Base-by-base conservation (phyloP, 192 early-diverging fungal genomes). In the Glomus cerebriforme region DNA sequence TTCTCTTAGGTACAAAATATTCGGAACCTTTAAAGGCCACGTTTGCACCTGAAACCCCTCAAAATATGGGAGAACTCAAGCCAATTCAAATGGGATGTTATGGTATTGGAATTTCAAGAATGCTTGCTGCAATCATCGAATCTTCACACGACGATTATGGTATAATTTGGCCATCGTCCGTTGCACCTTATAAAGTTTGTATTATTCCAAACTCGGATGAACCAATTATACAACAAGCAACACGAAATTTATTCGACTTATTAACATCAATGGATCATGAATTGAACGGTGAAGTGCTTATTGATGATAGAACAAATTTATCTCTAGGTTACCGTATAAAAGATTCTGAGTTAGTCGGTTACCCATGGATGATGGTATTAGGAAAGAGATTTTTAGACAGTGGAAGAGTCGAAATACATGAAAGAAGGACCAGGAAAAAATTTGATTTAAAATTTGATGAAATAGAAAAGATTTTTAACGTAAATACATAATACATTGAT, bases 1-100 rank as follows among this genome's bases (percentile, higher is more conserved):
- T 98, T 80, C 90, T 94, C 68, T 86, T 97, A 13, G 96, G 96
- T 27, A 95, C 92, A 35, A 94, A 92, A 79, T 98, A 97, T 83
- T 98, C 96, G 12, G 64, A 79, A 22, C 83, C 90, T 13, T 79
- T 98, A 68, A 83, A 90, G 32, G 93, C 94, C 1, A 83, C 73
- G 7, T 90, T 91, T 69, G 60, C 74, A 29, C 71, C 78, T 2
- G 79, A 63, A 13, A 75, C 72, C 2, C 68, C 63, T 35, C 68
- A 73, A 15, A 80, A 84, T 54, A 59, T 83, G 7, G 81, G 73
- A 12, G 68, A 85, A 32, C 72, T 84, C 22, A 73, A 79, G 2
- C 88, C 85, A 31, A 88, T 93, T 59, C 88, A 94, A 77, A 97
- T 97, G 96, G 95, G 96, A 37, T 97, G 96, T 85, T 97, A 91